Percentiles rank a stretch among this genome's conserved stretches.
phyloP scores from a whole-genome alignment of 2,329 filamentous ascomycete genomes.

The Diaporthe destruens region DNA sequence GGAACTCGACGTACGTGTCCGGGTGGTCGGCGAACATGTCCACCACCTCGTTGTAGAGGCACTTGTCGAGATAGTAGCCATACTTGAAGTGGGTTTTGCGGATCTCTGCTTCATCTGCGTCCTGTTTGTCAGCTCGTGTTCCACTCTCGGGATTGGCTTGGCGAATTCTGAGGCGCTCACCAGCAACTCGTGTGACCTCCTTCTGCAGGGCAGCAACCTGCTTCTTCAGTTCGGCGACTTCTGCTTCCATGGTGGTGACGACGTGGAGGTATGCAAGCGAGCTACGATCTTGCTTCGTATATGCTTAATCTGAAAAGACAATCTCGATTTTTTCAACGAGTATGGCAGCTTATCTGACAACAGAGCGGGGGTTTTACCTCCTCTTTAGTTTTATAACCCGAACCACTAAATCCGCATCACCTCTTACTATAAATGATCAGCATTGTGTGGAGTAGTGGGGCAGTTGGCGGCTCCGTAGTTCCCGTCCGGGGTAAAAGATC shows the following conservation, averaged over 20 bases:
- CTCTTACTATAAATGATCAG: not conserved
- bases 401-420: not conserved
- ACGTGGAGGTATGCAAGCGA: not conserved
- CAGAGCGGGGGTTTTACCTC: not conserved
- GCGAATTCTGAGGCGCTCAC: not conserved
- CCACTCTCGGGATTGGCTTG: no score
- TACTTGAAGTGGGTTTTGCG: constrained; percentile 69
- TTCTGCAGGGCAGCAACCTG: constrained; percentile 52
- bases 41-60: constrained; percentile 66
- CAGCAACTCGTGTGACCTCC: constrained; percentile 52
- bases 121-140: constrained; percentile 1
- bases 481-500: constrained; percentile 33
- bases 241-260: constrained; percentile 49
- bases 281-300: not conserved
- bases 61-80: constrained; percentile 71
- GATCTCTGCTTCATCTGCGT: constrained; percentile 64
- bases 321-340: not conserved
- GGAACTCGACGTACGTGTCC: constrained; percentile 68
- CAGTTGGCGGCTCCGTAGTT: not conserved
- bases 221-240: constrained; percentile 53
- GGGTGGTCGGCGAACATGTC: constrained; percentile 65
- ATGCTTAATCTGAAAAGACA: no score
- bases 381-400: not conserved
- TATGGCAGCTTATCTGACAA: no score
- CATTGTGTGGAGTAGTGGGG: constrained; percentile 30